Evolutionary conservation across 2,329 filamentous ascomycete genomes (phyloP), one percentile per base, ranked within the genome.

Genomic region (Clonostachys chloroleuca): DNA sequence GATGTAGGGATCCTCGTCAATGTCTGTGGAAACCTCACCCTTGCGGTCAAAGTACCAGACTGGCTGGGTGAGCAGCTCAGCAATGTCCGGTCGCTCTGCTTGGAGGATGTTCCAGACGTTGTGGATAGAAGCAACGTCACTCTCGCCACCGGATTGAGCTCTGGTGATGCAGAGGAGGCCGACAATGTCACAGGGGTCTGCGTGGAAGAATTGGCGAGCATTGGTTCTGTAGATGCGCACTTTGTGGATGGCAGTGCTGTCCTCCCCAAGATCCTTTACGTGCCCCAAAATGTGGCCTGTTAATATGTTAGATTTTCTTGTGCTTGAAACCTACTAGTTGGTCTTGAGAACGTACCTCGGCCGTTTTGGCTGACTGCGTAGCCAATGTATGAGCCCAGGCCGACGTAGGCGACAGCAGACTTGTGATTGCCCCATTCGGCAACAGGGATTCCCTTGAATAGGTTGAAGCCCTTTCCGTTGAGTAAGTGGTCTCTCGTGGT

Each of bases 1-100:
- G 57, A 89, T 89, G 66, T 83, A 94, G 46, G 83, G 82, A 49
- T 92, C 80, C 66, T 95, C 77, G 17, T 87, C 89, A 12, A 74
- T 69, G 24, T 30, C 24, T 30, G 24, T 30, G 34, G 82, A 87
- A 3, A 81, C 82, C 71, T 95, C 90, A 9, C 90, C 90, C 70
- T 95, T 95, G 48, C 90, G 85, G 67, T 95, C 90, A 63, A 95
- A 92, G 70, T 95, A 94, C 90, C 90, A 95, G 54, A 89, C 83
- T 1, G 89, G 89, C 61, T 84, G 70, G 2, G 86, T 85, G 49
- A 95, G 72, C 6, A 83, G 77, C 62, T 87, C 80, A 1, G 88
- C 85, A 3, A 95, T 85, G 57, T 92, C 89, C 0, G 89, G 89
- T 14, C 87, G 77, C 62, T 92, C 83, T 43, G 66, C 68, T 60